Base-by-base conservation (phyloP, 2,329 filamentous ascomycete genomes). In the Claviceps sorghi region DNA sequence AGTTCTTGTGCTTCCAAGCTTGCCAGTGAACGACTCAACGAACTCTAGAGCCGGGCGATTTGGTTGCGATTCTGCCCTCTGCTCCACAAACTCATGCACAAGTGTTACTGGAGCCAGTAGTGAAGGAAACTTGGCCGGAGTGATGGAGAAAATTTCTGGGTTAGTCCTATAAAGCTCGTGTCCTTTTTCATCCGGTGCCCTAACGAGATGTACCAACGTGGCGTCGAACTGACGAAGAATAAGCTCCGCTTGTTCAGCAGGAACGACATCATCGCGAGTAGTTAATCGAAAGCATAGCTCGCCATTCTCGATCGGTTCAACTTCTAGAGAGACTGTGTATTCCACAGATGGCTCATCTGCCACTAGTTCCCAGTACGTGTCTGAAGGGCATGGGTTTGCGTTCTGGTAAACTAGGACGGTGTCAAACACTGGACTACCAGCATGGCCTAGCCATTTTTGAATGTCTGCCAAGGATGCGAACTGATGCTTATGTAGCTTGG, bases 351-450 rank as follows among this genome's bases (percentile, higher is more conserved):
- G 83, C 49, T 78, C 71, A 54, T 95, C 88, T 17, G 79, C 70
- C 1, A 79, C 56, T 0, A 86, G 57, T 7, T 70, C 69, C 84
- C 86, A 94, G 0, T 73, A 68, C 1, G 50, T 44, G 1, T 64
- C 52, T 17, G 55, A 48, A 38, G 54, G 52, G 38, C 57, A 44
- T 19, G 67, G 57, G 19, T 50, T 67, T 58, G 53, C 72, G 57
- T 86, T 87, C 61, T 95, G 90, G 61, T 89, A 91, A 0, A 88
- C 84, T 54, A 96, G 80, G 1, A 96, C 72, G 0, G 88, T 91
- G 61, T 96, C 89, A 58, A 96, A 95, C 0, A 93, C 72, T 0
- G 76, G 70, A 7, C 78, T 75, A 26, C 83, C 79, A 0, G 82
- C 71, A 53, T 79, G 74, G 0, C 82, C 82, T 19, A 87, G 73